Percentiles rank a stretch among this genome's conserved stretches.
These are phyloP conservation scores for Mycena filopes DNA, from an alignment of 768 basidiomycete species.

Conservation along the genomic window DNA sequence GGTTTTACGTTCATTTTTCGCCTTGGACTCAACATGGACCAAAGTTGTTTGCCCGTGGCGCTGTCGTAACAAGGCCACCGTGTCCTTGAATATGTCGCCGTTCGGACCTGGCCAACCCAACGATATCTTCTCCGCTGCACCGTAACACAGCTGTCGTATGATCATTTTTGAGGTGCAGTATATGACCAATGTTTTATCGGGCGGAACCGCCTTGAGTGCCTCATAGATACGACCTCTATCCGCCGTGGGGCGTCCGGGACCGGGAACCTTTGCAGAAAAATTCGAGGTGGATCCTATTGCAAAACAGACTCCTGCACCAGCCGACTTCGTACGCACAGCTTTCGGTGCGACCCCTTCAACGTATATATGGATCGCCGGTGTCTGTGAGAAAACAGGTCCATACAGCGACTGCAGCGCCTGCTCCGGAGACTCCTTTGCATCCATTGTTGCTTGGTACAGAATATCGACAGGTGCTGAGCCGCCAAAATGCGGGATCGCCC, in stretches of 20 bases:
- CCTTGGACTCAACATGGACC: neutral
- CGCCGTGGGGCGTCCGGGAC: neutral
- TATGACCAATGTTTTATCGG: neutral
- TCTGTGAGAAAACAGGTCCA: neutral
- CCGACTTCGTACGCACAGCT: neutral
- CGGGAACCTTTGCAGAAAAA: neutral
- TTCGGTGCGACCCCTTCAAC: too few relatives aligned
- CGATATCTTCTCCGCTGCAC: neutral
- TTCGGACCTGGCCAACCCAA: neutral
- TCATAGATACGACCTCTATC: neutral
- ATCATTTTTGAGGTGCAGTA: neutral
- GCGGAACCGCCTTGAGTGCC: neutral
- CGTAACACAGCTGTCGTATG: neutral
- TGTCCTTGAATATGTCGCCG: neutral
- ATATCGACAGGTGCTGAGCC: too few relatives aligned
- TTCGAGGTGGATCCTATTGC: neutral
- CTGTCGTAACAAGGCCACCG: neutral
- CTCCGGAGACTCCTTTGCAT: too few relatives aligned
- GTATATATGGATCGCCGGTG: neutral
- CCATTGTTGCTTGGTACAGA: too few relatives aligned
- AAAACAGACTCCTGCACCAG: neutral
- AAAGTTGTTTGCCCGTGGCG: neutral
- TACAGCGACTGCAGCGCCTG: neutral
- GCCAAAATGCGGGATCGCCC: too few relatives aligned
- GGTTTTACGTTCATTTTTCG: neutral